Evolutionary conservation across 495 filamentous ascomycete genomes (phyloP).

Genomic region (Penicillium cataractarum): DNA sequence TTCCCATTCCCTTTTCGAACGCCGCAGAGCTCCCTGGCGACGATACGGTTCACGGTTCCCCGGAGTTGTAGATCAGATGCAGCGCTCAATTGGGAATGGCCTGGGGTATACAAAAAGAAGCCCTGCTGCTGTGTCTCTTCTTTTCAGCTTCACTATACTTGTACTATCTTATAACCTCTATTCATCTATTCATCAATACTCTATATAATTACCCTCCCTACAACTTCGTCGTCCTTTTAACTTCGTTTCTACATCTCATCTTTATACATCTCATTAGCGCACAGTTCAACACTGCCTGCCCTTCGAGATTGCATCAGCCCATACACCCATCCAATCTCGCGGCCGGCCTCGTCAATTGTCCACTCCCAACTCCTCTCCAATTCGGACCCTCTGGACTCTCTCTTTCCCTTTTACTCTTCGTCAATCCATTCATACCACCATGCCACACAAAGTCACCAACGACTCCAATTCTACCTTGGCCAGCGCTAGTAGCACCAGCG

Average conservation of each 20-base stretch:
- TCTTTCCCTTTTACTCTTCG: not conserved
- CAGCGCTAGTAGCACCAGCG: constrained; percentile 43
- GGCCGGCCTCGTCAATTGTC: constrained; percentile 7
- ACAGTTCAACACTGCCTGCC: constrained; percentile 35
- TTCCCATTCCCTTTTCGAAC: constrained; percentile 23
- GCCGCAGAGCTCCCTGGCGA: constrained; percentile 21
- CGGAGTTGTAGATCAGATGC: constrained; percentile 35
- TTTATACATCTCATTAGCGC: constrained; percentile 23
- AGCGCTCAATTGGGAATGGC: constrained; percentile 33
- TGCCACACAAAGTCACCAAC: constrained; percentile 50
- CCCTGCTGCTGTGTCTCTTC: constrained; percentile 9
- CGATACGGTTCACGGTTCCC: constrained; percentile 28
- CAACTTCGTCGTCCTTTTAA: constrained; percentile 8
- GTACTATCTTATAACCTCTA: constrained; percentile 4
- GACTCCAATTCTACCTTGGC: constrained; percentile 50
- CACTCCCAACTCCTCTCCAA: not conserved
- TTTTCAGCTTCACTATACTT: constrained; percentile 9
- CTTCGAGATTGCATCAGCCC: constrained; percentile 17
- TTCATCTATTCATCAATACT: constrained; percentile 2
- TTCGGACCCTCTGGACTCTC: not conserved
- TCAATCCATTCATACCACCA: constrained; percentile 20
- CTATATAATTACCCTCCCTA: constrained; percentile 8
- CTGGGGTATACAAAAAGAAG: constrained; percentile 34
- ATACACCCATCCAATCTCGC: constrained; percentile 5
- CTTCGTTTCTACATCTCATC: constrained; percentile 19